A percentile compares a stretch with the other conserved stretches of the same genome.
phyloP scores from a whole-genome alignment of 116 monocot genomes.

The Dioscorea cayenensis region DNA sequence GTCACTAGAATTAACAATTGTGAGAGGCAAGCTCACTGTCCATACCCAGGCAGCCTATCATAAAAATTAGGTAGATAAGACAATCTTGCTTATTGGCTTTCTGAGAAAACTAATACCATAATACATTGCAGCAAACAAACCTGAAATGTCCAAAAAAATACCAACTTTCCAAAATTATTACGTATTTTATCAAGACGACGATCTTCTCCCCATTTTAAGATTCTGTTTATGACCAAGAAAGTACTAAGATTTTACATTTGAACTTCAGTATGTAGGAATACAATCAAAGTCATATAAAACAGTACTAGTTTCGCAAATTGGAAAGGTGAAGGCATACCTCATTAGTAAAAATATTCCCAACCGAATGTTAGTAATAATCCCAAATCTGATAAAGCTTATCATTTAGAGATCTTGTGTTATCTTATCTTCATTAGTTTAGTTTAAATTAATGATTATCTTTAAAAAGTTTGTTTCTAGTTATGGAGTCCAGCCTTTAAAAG shows the following conservation, averaged over 20 bases:
- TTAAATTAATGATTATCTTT: too few species aligned
- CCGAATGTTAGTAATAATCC: too few species aligned
- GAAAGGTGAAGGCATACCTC: conserved; percentile 36
- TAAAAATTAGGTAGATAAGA: background rate
- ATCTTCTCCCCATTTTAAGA: conserved; percentile 93
- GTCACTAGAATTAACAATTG: conserved; percentile 75
- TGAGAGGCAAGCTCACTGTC: conserved; percentile 89
- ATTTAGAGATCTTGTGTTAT: too few species aligned
- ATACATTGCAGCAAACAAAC: conserved; percentile 16
- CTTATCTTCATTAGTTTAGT: too few species aligned
- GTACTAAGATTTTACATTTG: background rate
- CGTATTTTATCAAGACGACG: conserved; percentile 85
- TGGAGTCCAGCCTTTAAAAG: too few species aligned
- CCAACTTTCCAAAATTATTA: conserved; percentile 54
- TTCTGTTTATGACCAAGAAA: conserved; percentile 31
- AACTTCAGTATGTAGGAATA: background rate
- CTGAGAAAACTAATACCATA: background rate
- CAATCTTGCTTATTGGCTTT: background rate
- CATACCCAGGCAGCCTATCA: conserved; percentile 91
- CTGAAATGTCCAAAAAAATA: conserved; percentile 87
- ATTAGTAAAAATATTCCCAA: conserved; percentile 63
- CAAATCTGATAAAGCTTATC: too few species aligned
- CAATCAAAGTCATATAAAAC: too few species aligned
- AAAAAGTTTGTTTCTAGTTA: too few species aligned
- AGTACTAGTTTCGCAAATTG: too few species aligned